A percentile compares a stretch with the other conserved stretches of the same genome.
Evolutionary conservation across 495 filamentous ascomycete species (phyloP).

Genomic region (Sordaria brevicollis): DNA sequence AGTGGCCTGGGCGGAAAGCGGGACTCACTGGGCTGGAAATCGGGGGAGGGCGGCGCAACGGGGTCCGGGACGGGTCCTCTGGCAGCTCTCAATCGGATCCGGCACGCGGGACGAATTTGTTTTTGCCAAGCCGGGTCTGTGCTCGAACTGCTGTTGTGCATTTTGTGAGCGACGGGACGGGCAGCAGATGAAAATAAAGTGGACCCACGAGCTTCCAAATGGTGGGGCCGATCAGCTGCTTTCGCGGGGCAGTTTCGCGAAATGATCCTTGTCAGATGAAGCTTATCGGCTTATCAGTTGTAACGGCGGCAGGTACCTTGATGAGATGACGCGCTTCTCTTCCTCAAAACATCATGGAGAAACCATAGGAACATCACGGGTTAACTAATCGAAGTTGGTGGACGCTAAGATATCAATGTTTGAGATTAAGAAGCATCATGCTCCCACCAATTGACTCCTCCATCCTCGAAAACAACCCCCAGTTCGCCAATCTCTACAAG

Average conservation of each 20-base stretch:
- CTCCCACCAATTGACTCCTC: slow-evolving; percentile 53
- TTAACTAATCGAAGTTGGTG: no score
- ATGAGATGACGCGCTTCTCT: not conserved
- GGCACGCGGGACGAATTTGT: not conserved
- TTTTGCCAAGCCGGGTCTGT: not conserved
- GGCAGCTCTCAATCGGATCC: not conserved
- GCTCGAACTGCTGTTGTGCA: not conserved
- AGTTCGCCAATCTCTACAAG: slow-evolving; percentile 54
- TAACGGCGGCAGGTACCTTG: not conserved
- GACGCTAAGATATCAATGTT: no score
- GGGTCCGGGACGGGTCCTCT: not conserved
- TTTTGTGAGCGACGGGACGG: not conserved
- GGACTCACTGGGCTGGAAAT: not conserved
- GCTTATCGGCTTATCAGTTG: not conserved
- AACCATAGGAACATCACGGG: no score
- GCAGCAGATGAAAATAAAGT: not conserved
- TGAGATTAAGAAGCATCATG: slow-evolving; percentile 33
- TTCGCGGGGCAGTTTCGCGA: not conserved
- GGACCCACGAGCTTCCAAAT: not conserved
- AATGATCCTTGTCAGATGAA: not conserved
- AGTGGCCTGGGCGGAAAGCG: not conserved
- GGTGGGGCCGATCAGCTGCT: not conserved
- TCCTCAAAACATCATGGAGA: not conserved
- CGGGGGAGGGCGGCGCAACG: not conserved
- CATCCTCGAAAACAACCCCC: slow-evolving; percentile 51